Base-by-base conservation (phyloP, 2,329 filamentous ascomycete genomes). In the Colletotrichum plurivorum region DNA sequence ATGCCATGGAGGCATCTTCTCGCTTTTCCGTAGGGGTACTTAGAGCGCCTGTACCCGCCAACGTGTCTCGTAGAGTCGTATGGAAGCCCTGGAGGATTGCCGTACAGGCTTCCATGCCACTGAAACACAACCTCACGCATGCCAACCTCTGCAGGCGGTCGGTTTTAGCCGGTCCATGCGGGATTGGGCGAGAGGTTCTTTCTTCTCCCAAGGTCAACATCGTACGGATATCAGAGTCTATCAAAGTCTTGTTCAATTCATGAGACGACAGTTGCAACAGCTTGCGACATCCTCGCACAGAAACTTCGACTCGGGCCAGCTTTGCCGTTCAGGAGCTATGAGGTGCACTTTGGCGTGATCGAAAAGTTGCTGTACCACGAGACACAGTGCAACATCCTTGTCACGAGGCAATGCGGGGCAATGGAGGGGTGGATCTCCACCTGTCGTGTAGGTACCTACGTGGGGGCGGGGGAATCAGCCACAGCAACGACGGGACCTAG, bases 381-480 rank as follows among this genome's bases (percentile, higher is more conserved):
- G 31, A 36, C 31, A 61, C 48, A 67, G 43, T 22, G 20, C 18
- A 41, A 45, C 27, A 55, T 57, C 58, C 52, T 60, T 66, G 55
- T 52, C 22, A 52, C 18, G 15, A 31, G 57, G 45, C 27, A 31
- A 54, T 57, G 63, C 57, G 67, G 67, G 57, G 45, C 57, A 68
- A 18, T 51, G 27, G 52, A 36, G 15, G 27, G 36, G 20, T 56
- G 45, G 49, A 13, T 18, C 39, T 5, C 22, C 22, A 25, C 22
- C 22, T 18, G 27, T 43, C 41, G 41, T 43, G 41, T 43, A 43
- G 2, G 3, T 16, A 43, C 15, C 15, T 46, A 52, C 57, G 57
- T 70, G 57, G 67, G 67, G 57, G 56, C 45, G 67, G 56, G 27
- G 52, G 56, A 46, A 70, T 25, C 27, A 39, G 49, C 59, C 36